Evolutionary conservation across 1,284 basidiomycete genomes (phyloP), one percentile per base, ranked within the genome.

Genomic region (Taiwanofungus camphoratus): DNA sequence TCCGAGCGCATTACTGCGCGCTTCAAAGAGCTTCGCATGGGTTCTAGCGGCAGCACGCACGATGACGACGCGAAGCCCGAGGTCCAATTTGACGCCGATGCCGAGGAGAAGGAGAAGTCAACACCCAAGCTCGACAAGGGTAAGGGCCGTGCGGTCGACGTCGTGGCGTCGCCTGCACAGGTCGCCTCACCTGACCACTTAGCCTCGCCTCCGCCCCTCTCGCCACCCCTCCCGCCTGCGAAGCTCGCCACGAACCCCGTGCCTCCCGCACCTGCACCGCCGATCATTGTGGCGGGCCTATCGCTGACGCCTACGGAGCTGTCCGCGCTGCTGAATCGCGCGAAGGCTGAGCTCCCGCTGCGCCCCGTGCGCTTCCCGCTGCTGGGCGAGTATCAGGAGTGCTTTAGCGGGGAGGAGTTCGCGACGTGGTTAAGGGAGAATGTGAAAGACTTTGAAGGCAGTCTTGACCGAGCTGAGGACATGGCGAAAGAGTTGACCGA

Each of bases 311-410:
- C 81, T 0, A 57, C 74, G 11, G 74, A 79, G 2, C 61, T 94
- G 26, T 84, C 87, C 15, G 72, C 71, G 41, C 65, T 93, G 5
- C 71, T 93, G 24, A 69, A 69, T 4, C 77, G 78, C 32, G 81
- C 87, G 37, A 73, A 78, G 38, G 64, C 70, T 18, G 77, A 88
- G 58, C 68, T 82, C 45, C 77, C 70, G 36, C 72, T 82, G 47
- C 78, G 75, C 48, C 69, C 79, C 24, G 75, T 84, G 46, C 83
- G 79, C 39, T 82, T 89, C 66, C 85, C 90, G 1, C 70, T 94
- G 18, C 63, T 94, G n/a, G 91, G 91, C 20, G 88, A 91, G 61
- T 93, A 93, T 54, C 77, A 82, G 18, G 84, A 89, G 52, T 87
- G 86, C 48, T 92, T 92, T 61, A 81, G 78, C 4, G 88, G 88